Conservation (phyloP, 1,284 basidiomycete genomes). For the Ganoderma leucocontextum region DNA sequence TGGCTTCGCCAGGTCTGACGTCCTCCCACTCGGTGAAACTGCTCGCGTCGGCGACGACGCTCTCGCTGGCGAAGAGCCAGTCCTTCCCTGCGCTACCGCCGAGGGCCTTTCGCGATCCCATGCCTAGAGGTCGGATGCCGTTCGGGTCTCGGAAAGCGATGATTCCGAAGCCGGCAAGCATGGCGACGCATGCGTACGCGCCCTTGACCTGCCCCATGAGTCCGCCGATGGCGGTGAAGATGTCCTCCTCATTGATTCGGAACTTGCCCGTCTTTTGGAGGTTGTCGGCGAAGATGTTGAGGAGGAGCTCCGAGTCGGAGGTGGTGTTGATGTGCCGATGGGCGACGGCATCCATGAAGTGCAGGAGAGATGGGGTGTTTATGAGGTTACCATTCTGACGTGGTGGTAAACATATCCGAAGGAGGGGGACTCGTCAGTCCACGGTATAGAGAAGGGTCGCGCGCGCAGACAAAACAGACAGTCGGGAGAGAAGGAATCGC, state of each 20-base stretch:
- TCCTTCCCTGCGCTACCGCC: slow-evolving; percentile 66
- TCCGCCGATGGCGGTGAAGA: slow-evolving; percentile 92
- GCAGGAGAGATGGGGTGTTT: slow-evolving; percentile 87
- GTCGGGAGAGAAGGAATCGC: too few relatives aligned
- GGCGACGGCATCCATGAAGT: slow-evolving; percentile 95
- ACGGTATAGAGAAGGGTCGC: not conserved
- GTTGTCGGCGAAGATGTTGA: slow-evolving; percentile 98
- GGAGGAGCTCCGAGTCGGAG: slow-evolving; percentile 95
- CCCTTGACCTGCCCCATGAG: slow-evolving; percentile 92
- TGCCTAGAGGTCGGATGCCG: slow-evolving; percentile 93
- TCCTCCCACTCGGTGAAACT: slow-evolving; percentile 95
- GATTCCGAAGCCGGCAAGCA: slow-evolving; percentile 98
- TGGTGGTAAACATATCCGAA: slow-evolving; percentile 13
- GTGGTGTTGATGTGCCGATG: slow-evolving; percentile 99
- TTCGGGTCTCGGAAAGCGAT: slow-evolving; percentile 99
- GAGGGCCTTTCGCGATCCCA: slow-evolving; percentile 70
- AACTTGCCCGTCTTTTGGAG: slow-evolving; percentile 99
- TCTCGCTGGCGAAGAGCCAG: slow-evolving; percentile 95
- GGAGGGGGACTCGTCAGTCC: too few relatives aligned
- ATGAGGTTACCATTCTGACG: slow-evolving; percentile 97
- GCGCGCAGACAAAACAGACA: not conserved
- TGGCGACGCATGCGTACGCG: slow-evolving; percentile 96
- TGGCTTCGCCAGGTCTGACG: slow-evolving; percentile 94
- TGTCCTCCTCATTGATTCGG: slow-evolving; percentile 99
- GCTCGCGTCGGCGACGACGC: slow-evolving; percentile 93